phyloP scores from a whole-genome alignment of 2,329 filamentous ascomycete species.

The Daldinia eschscholtzii region DNA sequence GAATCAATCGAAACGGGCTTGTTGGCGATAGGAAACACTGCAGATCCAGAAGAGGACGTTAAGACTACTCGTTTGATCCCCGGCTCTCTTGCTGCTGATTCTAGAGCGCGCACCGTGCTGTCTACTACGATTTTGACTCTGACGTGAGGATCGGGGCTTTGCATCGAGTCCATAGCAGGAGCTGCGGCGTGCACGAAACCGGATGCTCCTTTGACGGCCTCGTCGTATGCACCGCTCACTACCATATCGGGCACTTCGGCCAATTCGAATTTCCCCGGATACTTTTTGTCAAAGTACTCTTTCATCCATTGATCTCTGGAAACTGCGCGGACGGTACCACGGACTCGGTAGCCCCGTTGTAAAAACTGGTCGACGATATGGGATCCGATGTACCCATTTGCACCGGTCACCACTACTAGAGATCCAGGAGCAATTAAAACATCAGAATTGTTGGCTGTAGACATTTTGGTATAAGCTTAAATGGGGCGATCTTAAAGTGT shows the following conservation, averaged over 20 bases:
- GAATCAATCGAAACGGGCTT: constrained; percentile 32
- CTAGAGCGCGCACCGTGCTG: constrained; percentile 31
- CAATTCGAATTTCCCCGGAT: constrained; percentile 41
- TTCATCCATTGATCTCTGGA: constrained; percentile 41
- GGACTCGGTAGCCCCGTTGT: constrained; percentile 58
- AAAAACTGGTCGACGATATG: constrained; percentile 58
- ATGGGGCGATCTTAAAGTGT: neutral
- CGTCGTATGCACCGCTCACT: constrained; percentile 35
- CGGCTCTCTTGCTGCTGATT: constrained; percentile 39
- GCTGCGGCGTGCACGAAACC: constrained; percentile 43
- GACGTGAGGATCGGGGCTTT: constrained; percentile 38
- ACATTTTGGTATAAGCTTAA: neutral
- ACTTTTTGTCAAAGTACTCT: constrained; percentile 37
- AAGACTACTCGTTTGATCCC: constrained; percentile 45
- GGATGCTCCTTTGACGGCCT: constrained; percentile 37
- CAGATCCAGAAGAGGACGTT: constrained; percentile 42
- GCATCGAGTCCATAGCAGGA: constrained; percentile 20
- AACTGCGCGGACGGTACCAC: constrained; percentile 48
- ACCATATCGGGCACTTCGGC: constrained; percentile 37
- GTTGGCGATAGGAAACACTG: constrained; percentile 26
- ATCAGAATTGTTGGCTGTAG: constrained; percentile 1
- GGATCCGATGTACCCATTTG: constrained; percentile 57
- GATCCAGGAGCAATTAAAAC: constrained; percentile 46
- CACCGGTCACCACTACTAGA: constrained; percentile 57
- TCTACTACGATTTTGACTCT: constrained; percentile 31